Base-by-base conservation (phyloP, 495 filamentous ascomycete species). In the Hypoxylon lenormandii region DNA sequence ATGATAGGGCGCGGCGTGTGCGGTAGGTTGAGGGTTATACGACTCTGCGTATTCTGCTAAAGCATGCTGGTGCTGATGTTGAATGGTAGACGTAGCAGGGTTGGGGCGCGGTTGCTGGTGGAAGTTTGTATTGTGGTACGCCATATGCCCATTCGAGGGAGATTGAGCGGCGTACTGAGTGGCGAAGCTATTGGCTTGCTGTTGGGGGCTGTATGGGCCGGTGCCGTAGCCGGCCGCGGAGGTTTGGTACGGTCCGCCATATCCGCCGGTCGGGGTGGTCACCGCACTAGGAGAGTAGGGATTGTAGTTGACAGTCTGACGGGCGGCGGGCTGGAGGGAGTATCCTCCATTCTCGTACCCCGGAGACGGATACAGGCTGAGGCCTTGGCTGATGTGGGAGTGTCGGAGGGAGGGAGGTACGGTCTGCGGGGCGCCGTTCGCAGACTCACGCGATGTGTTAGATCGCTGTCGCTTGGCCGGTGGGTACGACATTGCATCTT, bases 401-500 rank as follows among this genome's bases (percentile, higher is more conserved):
- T 74, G 72, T 58, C 72, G 67, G 33, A 74, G 64, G 55, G 67
- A 62, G 37, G 72, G 72, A 64, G 72, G 59, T 38, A 59, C 45
- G 18, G 72, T 74, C 51, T 70, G 72, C 38, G 72, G 69, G 56
- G 62, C 70, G 53, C 47, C 59, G 65, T 74, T 74, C 68, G 54
- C 59, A 11, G 72, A 66, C 48, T 76, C 74, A 72, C 74, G 70
- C 69, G 74, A 76, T 59, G 74, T 76, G 60, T 76, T 74, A 46
- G 74, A 76, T 74, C 74, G 74, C 64, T 76, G 74, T 74, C 74
- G 74, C 69, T 76, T 76, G 51, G 74, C 60, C 52, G 72, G 69
- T 73, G 66, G 72, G 67, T 72, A 76, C 68, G 74, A 74, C 74
- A 76, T 76, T 69, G 74, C 74, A 76, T 71, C 28, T 71, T 69